phyloP scores from a whole-genome alignment of 768 basidiomycete genomes.

The Lentinula raphanica region DNA sequence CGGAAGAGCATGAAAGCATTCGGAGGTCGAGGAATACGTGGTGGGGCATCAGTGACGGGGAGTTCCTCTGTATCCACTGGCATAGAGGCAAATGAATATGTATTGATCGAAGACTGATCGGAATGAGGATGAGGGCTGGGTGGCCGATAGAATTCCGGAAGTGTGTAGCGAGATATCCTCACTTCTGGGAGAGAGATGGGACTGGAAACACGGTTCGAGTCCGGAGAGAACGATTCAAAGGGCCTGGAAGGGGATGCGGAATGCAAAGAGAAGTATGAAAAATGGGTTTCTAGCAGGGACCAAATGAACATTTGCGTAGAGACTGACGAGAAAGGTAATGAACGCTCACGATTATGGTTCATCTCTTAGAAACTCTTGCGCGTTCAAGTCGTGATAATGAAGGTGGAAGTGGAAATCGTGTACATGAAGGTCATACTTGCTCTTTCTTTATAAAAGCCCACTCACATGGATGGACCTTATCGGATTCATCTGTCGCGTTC shows the following conservation, averaged over 20 bases:
- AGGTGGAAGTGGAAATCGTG: neutral
- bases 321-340: too few relatives aligned
- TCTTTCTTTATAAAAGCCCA: neutral
- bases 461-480: neutral
- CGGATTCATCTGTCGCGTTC: neutral
- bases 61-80: neutral
- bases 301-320: neutral
- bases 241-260: neutral
- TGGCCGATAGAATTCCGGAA: neutral
- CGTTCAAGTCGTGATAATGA: neutral
- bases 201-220: neutral
- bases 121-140: neutral
- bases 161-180: neutral
- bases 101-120: neutral
- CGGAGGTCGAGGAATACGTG: constrained; percentile 58
- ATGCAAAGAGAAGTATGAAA: neutral
- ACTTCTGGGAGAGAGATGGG: neutral
- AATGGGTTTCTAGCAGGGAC: neutral
- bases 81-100: neutral
- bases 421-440: neutral
- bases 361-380: neutral
- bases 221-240: neutral
- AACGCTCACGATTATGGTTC: neutral
- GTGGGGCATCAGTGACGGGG: neutral
- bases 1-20: constrained; percentile 86